Evolutionary conservation across 805 yeast species (phyloP).

Genomic region (Lachancea lanzarotensis): DNA sequence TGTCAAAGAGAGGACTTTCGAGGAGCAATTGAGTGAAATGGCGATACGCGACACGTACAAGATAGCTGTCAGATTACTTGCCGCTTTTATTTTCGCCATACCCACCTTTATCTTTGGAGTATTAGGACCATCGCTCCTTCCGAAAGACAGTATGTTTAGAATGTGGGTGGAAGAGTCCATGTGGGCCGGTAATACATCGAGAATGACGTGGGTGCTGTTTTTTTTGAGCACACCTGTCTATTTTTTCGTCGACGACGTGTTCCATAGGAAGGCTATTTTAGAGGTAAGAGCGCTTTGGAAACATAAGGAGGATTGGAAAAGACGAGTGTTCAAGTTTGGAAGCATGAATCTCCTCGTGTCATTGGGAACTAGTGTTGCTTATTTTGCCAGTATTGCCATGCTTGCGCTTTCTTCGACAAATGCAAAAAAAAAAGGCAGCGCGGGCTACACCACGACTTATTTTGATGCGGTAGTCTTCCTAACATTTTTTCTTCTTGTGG

Average conservation of each 20-base stretch:
- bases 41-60: constrained; percentile 43
- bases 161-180: constrained; percentile 54
- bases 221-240: constrained; percentile 65
- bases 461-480: constrained; percentile 76
- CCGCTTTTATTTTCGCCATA: constrained; percentile 50
- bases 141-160: constrained; percentile 37
- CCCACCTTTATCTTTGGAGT: constrained; percentile 66
- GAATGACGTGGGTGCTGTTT: constrained; percentile 61
- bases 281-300: constrained; percentile 56
- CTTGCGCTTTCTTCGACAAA: constrained; percentile 39
- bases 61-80: constrained; percentile 40
- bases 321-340: constrained; percentile 61
- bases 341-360: constrained; percentile 72
- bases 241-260: constrained; percentile 66
- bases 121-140: constrained; percentile 59
- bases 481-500: constrained; percentile 64
- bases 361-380: constrained; percentile 67
- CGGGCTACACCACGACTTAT: constrained; percentile 49
- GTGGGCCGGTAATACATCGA: constrained; percentile 55
- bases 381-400: constrained; percentile 58
- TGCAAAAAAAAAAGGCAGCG: constrained; percentile 24
- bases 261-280: constrained; percentile 58
- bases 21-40: constrained; percentile 51
- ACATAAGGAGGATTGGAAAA: constrained; percentile 45
- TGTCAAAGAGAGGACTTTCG: constrained; percentile 50